Conservation (phyloP, 2,329 filamentous ascomycete genomes). For the Colletotrichum musicola region DNA sequence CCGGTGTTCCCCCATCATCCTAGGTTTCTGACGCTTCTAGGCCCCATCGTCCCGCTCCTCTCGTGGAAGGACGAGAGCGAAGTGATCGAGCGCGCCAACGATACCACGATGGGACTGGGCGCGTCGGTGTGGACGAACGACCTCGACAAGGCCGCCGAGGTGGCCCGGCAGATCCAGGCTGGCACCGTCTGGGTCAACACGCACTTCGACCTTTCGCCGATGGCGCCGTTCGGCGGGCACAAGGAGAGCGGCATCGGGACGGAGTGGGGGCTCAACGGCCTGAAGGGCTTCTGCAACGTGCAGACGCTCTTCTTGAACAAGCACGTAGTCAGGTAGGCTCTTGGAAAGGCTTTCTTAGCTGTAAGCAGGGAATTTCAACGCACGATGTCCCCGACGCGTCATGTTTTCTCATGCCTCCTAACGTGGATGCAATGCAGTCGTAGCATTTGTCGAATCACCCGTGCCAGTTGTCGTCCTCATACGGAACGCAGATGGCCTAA, state of each 20-base stretch:
- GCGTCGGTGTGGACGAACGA: conserved; percentile 71
- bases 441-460: no score
- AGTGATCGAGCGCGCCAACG: conserved; percentile 68
- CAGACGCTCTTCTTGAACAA: conserved; percentile 43
- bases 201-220: conserved; percentile 59
- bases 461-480: no score
- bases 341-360: no score
- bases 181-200: conserved; percentile 63
- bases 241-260: conserved; percentile 58
- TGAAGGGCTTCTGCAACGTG: conserved; percentile 51
- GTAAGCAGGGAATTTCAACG: no score
- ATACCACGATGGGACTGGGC: conserved; percentile 65
- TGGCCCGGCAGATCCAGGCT: conserved; percentile 67
- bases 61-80: conserved; percentile 72
- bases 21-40: conserved; percentile 43
- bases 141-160: conserved; percentile 60
- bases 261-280: conserved; percentile 55
- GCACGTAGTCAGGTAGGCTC: neutral
- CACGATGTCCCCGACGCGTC: no score
- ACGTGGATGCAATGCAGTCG: no score
- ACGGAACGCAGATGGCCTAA: no score
- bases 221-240: conserved; percentile 56
- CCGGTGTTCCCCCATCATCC: neutral
- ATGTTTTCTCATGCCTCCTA: no score
- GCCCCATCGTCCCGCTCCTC: conserved; percentile 73